Evolutionary conservation across 208 protist genomes (phyloP).

Genomic region (Endotrypanum monterogeii): DNA sequence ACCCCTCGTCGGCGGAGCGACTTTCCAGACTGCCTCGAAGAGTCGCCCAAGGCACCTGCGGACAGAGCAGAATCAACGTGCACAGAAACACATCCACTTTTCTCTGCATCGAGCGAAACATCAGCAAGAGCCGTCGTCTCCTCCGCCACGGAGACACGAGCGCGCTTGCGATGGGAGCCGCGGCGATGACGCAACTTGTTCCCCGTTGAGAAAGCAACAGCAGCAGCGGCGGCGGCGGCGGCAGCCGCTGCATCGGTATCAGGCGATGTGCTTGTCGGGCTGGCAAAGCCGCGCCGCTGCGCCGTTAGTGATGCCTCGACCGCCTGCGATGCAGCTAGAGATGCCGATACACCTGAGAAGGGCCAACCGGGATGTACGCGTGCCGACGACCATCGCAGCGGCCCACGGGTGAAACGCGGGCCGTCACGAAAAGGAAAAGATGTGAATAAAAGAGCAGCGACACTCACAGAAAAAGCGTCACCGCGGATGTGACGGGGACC

Average conservation of each 20-base stretch:
- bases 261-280: slow-evolving; percentile 12
- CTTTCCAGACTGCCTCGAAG: neutral
- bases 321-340: neutral
- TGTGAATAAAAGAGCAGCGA: neutral
- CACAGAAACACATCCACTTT: neutral
- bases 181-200: slow-evolving; percentile 22
- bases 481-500: neutral
- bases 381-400: neutral
- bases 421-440: neutral
- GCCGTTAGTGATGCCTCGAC: neutral
- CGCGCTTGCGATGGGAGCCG: slow-evolving; percentile 26
- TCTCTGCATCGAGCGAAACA: neutral
- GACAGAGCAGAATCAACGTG: neutral
- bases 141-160: slow-evolving; percentile 1
- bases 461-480: neutral
- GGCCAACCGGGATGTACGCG: neutral
- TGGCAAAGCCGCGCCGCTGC: slow-evolving; percentile 7
- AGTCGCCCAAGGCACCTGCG: neutral
- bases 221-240: neutral
- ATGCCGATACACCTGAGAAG: neutral
- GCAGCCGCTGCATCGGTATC: neutral
- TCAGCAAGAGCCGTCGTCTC: neutral
- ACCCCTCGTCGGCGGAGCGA: neutral
- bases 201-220: slow-evolving; percentile 5
- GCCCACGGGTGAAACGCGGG: neutral